A percentile compares a stretch with the other conserved stretches of the same genome.
phyloP scores from a whole-genome alignment of 305 asterid genomes.

The Rubia balearica region DNA sequence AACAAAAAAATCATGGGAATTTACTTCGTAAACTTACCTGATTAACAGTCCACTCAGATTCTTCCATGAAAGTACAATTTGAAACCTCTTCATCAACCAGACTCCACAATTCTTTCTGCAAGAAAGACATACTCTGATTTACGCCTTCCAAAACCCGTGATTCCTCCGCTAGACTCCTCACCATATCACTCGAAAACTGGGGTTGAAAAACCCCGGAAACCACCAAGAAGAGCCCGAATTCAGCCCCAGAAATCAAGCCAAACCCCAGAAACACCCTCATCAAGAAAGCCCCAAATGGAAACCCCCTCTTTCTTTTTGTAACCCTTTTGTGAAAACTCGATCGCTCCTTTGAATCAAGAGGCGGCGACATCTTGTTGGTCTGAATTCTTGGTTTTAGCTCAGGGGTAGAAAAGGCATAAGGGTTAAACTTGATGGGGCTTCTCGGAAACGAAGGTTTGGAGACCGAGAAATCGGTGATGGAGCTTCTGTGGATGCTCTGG shows the following conservation, averaged over 20 bases:
- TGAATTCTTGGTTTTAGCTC: slow-evolving; percentile 26
- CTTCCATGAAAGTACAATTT: slow-evolving; percentile 31
- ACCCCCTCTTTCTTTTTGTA: slow-evolving; percentile 29
- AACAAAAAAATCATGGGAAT: neutral
- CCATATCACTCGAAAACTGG: slow-evolving; percentile 30
- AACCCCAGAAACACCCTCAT: slow-evolving; percentile 32
- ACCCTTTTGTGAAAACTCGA: slow-evolving; percentile 22
- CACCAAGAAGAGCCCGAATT: slow-evolving; percentile 41
- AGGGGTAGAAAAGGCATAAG: slow-evolving; percentile 36
- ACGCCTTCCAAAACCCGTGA: slow-evolving; percentile 32
- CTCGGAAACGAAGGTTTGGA: slow-evolving; percentile 34
- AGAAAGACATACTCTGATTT: slow-evolving; percentile 37
- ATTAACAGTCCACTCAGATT: slow-evolving; percentile 51
- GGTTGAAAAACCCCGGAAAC: slow-evolving; percentile 35
- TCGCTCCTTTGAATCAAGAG: slow-evolving; percentile 20
- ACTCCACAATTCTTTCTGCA: slow-evolving; percentile 39
- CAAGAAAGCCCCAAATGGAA: slow-evolving; percentile 24
- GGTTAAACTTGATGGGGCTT: slow-evolving; percentile 44
- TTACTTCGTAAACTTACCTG: slow-evolving; percentile 35
- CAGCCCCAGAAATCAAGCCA: slow-evolving; percentile 33
- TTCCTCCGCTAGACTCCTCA: slow-evolving; percentile 38
- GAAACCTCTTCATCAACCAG: slow-evolving; percentile 25
- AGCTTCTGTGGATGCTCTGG: slow-evolving; percentile 33
- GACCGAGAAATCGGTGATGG: slow-evolving; percentile 37
- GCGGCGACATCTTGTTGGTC: slow-evolving; percentile 18